phyloP scores from a whole-genome alignment of 2,329 filamentous ascomycete species.

The Leptographium flavum region DNA sequence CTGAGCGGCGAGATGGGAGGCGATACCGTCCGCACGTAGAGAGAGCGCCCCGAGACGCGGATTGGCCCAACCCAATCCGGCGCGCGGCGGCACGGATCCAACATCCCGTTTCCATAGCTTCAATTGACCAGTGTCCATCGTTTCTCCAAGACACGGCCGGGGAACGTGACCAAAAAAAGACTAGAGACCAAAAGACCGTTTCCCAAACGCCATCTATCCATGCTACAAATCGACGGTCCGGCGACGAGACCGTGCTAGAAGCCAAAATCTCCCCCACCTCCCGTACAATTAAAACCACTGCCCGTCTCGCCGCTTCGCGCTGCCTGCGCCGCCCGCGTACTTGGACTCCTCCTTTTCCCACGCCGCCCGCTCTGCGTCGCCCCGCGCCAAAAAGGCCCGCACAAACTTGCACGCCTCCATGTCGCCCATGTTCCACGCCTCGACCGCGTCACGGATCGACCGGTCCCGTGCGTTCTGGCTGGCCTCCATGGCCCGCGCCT shows the following conservation, averaged over 20 bases:
- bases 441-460: slow-evolving; percentile 37
- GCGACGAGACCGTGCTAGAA: background rate
- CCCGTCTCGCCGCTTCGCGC: slow-evolving; percentile 22
- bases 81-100: no score
- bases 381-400: slow-evolving; percentile 50
- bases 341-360: slow-evolving; percentile 59
- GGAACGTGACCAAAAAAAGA: no score
- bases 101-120: background rate
- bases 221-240: no score
- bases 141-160: no score
- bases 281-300: background rate
- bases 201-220: no score
- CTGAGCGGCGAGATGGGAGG: slow-evolving; percentile 48
- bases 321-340: slow-evolving; percentile 48
- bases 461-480: slow-evolving; percentile 29
- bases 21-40: slow-evolving; percentile 27
- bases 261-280: no score
- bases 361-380: slow-evolving; percentile 44
- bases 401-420: slow-evolving; percentile 67
- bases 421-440: slow-evolving; percentile 57
- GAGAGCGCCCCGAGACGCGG: background rate
- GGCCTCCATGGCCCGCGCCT: slow-evolving; percentile 26
- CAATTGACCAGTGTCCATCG: no score
- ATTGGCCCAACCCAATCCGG: background rate
- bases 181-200: no score